Base-by-base conservation (phyloP, 306 rosid genomes). In the Styphnolobium japonicum region DNA sequence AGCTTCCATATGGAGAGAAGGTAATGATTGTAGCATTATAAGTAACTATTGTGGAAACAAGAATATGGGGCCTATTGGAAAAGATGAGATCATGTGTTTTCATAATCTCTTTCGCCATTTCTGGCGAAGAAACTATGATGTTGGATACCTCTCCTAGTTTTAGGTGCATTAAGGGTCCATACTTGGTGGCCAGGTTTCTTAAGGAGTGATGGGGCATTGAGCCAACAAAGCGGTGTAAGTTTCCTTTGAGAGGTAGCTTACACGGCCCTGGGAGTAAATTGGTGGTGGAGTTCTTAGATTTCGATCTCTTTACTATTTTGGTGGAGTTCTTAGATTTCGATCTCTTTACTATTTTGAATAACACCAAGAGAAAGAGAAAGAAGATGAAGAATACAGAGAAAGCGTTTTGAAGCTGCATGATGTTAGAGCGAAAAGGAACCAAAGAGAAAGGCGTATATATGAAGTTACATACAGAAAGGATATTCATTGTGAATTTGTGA, bases 131-230 rank as follows among this genome's bases (percentile, higher is more conserved):
- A 8, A 75, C 45, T 6, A 78, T 1, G 9, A 64, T 21, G 60
- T 19, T 0, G 18, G 65, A 68, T n/a, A 75, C 37, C 57, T 68
- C 81, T 18, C 85, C 82, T 2, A 85, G 40, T 67, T 78, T 40
- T 0, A 85, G 51, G 37, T 77, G 88, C 73, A 85, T 57, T 0
- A 85, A 25, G 19, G 78, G 76, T 3, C 88, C 88, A 78, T 78
- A 33, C 19, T 74, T 74, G 31, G 15, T 39, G 33, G 76, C 83
- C 79, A 78, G 16, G 15, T 77, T 37, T 66, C 55, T 34, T 10
- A 81, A 9, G 23, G 31, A 6, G 10, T 36, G 71, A 46, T 81
- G 81, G 8, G 81, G 72, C 1, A 57, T 5, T 2, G 80, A 55
- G 27, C 77, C 71, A 52, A 55, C 0, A 1, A 70, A 7, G 1